Percentiles rank a stretch among this genome's conserved stretches.
Conservation (phyloP, 2,329 filamentous ascomycete genomes). For the Ophiostoma tasmaniense region DNA sequence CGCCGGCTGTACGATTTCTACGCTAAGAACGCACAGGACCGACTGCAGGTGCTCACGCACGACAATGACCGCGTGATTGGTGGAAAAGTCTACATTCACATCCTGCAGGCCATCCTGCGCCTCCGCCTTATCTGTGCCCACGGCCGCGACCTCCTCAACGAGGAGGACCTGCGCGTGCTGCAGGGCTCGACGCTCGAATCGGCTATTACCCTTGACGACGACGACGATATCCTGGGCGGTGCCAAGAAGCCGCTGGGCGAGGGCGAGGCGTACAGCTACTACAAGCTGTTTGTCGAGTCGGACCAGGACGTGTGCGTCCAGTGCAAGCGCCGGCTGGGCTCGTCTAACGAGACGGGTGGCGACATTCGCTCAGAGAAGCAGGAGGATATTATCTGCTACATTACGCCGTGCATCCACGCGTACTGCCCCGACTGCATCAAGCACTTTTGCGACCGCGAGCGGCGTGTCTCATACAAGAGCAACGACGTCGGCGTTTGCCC, state of each 20-base stretch:
- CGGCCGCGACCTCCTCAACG: conserved; percentile 80
- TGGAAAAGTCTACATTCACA: conserved; percentile 86
- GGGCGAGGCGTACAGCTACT: conserved; percentile 75
- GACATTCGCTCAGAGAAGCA: conserved; percentile 51
- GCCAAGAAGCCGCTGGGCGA: conserved; percentile 51
- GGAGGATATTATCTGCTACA: conserved; percentile 61
- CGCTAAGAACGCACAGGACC: conserved; percentile 67
- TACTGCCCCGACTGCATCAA: conserved; percentile 68
- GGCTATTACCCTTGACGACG: conserved; percentile 81
- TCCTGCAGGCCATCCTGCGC: conserved; percentile 82
- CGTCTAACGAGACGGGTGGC: conserved; percentile 30
- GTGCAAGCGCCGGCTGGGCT: conserved; percentile 58
- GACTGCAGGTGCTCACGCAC: conserved; percentile 66
- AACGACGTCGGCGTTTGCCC: conserved; percentile 50
- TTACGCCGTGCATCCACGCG: conserved; percentile 82
- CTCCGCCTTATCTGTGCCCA: conserved; percentile 87
- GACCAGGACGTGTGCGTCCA: conserved; percentile 64
- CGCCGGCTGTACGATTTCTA: conserved; percentile 75
- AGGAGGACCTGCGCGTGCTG: conserved; percentile 71
- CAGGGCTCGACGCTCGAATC: conserved; percentile 76
- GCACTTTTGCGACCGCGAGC: conserved; percentile 47
- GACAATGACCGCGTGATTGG: conserved; percentile 59
- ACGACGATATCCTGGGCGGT: conserved; percentile 44
- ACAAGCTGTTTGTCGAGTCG: conserved; percentile 74
- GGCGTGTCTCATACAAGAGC: conserved; percentile 32